Base-by-base conservation (phyloP, 352 stramenopile species). In the Phytophthora boehmeriae region DNA sequence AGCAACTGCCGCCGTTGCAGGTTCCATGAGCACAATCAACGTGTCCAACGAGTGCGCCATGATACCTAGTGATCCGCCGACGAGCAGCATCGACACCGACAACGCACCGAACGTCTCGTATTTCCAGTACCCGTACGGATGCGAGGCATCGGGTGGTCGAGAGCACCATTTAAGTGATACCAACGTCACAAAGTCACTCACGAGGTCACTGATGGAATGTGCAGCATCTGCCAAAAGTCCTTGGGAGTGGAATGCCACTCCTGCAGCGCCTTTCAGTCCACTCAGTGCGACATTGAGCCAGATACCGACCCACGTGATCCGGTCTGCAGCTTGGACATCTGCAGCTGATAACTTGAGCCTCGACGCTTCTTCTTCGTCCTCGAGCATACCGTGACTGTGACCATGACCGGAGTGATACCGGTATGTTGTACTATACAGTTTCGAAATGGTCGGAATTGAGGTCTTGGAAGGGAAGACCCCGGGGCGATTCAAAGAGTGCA, bases 131-230 rank as follows among this genome's bases (percentile, higher is more conserved):
- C 83, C 83, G 62, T 92, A 95, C 0, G 87, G 89, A 58, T 95
- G 86, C 69, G 87, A 76, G 36, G 85, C 77, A 62, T 99, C 96
- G 0, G 96, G 82, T n/a, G 95, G 95, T n/a, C 96, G 74, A 2
- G 91, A 72, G 28, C 87, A 97, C 46, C 98, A 89, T 58, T 93
- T 89, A 17, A 98, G 84, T 25, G 92, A 73, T 56, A 88, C 88
- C 5, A 99, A 75, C 16, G 96, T 99, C 36, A 98, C 93, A 60
- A 92, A 96, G 71, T 99, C 96, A 49, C 82, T 96, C 34, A 98
- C 83, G 25, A 99, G 75, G 79, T 99, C 96, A 59, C 80, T 96
- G 11, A 98, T 64, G 1, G 89, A 98, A 83, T 99, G 96, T 14
- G 89, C 92, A 1, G 96, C 96, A 71, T 99, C 96, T 2, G 96